Evolutionary conservation across 495 filamentous ascomycete species (phyloP).

Genomic region (Xylaria intraflava): DNA sequence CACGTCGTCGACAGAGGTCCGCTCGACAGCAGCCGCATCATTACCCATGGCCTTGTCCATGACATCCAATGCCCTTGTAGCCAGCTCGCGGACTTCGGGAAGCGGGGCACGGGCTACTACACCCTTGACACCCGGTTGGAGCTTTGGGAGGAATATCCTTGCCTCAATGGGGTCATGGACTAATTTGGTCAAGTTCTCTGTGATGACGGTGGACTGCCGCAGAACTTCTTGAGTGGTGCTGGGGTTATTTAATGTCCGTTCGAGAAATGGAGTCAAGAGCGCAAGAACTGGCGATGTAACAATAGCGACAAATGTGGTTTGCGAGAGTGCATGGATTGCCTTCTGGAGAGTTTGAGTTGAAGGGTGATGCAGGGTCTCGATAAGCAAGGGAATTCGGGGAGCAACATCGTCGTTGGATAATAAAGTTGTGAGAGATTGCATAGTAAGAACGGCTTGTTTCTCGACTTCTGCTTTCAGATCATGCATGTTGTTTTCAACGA

Average conservation of each 20-base stretch:
- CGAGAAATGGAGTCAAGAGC: constrained; percentile 91
- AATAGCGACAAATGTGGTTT: constrained; percentile 97
- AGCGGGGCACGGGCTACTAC: constrained; percentile 84
- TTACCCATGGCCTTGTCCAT: constrained; percentile 93
- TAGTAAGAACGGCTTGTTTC: constrained; percentile 83
- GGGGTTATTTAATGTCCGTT: constrained; percentile 85
- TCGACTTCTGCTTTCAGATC: constrained; percentile 87
- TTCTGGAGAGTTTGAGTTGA: constrained; percentile 83
- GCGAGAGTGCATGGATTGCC: constrained; percentile 92
- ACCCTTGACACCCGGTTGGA: constrained; percentile 86
- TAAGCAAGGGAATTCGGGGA: constrained; percentile 83
- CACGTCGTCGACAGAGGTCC: constrained; percentile 70
- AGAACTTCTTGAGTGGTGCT: constrained; percentile 89
- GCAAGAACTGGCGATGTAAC: constrained; percentile 97
- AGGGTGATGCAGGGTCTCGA: constrained; percentile 93
- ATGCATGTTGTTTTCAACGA: constrained; percentile 91
- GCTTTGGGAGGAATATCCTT: constrained; percentile 89
- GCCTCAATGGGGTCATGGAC: constrained; percentile 97
- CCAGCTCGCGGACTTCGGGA: constrained; percentile 90
- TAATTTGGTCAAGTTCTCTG: constrained; percentile 96
- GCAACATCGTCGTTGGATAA: constrained; percentile 96
- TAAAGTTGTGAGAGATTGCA: constrained; percentile 82
- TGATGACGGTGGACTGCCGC: constrained; percentile 93
- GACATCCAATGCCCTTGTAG: constrained; percentile 69
- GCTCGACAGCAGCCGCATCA: constrained; percentile 58